Evolutionary conservation across 345 rosid genomes (phyloP), one percentile per base, ranked within the genome.

Genomic region (Eucalyptus marginata): DNA sequence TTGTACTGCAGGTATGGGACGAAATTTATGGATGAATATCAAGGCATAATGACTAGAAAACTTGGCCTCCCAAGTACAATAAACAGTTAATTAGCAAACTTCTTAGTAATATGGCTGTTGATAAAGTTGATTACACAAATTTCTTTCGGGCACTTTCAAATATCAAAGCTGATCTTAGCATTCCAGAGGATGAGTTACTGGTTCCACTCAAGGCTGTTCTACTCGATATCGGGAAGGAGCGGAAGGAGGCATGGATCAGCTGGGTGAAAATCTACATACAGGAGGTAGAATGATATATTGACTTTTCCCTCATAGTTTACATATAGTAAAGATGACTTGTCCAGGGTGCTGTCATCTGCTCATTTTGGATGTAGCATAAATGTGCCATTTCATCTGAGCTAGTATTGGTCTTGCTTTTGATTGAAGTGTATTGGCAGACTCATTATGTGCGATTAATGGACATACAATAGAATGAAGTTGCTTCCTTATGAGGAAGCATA

Each of bases 101-200:
- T 85, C 96, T 98, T 46, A 96, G 94, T 89, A 98, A 97, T 90
- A 93, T 98, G 99, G 97, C 99, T 49, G 97, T 98, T 33, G 99
- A 98, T 90, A 98, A 98, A 93, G 99, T 97, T 90, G 99, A 98
- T 91, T 97, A 97, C 92, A 98, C 99, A 79, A 98, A 98, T 90
- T 95, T 97, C 94, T 98, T 96, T 91, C 94, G 98, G 88, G 90
- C 91, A 85, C 96, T 98, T 90, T 93, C 99, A 79, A 97, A 93
- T 90, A 87, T 97, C 91, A 96, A 98, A 93, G 97, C 96, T 31
- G 93, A 95, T 90, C 95, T 93, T 59, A 90, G 87, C 91, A 92
- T 94, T 89, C 93, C 96, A 2, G 96, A 94, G 64, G 93, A 93
- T 43, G 95, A 94, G 93, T 92, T 97, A 90, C 88, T 98, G 90